Base-by-base conservation (phyloP, 2,329 filamentous ascomycete species). In the Trichoderma guizhouense region DNA sequence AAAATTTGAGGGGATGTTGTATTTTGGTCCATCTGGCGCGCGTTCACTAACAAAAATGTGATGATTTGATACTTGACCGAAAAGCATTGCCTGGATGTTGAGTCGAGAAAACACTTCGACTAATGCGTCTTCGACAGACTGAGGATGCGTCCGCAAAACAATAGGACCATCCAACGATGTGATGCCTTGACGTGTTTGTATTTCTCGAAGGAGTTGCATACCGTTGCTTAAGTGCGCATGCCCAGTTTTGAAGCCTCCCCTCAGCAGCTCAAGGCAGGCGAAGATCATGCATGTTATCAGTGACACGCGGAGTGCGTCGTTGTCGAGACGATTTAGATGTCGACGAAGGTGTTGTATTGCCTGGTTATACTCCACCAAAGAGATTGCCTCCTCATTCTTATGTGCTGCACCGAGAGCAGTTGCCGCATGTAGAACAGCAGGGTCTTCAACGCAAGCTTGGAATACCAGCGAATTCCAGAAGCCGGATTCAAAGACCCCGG, bases 211-310 rank as follows among this genome's bases (percentile, higher is more conserved):
- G 0, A 82, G 71, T 24, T 74, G 74, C 5, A 81, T 74, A 11
- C 80, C 81, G 66, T 76, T 77, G 28, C 74, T 74, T 2, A 82
- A 73, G 75, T 82, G 81, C 30, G 74, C 74, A 53, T 75, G 71
- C 3, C 76, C 76, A 26, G 75, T 75, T 26, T 74, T 51, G 72
- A 77, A 78, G 30, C 77, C 76, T 0, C 79, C 79, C 3, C 81
- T 79, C 3, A 84, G 74, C 24, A 81, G 79, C 61, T 85, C 84
- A 51, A 84, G 70, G 39, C 77, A 80, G 2, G 82, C 77, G 63
- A 85, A 84, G 0, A 84, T 30, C 64, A 83, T 75, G 63, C 83
- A 85, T 1, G 79, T 77, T 36, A 84, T 81, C n/a, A 85, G 76
- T 2, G 80, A 78, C n/a, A 83, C 75, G 2, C 79, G 78, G 0